A percentile compares a stretch with the other conserved stretches of the same genome.
phyloP scores from a whole-genome alignment of 1,284 basidiomycete species.

The Ganoderma lucidum region DNA sequence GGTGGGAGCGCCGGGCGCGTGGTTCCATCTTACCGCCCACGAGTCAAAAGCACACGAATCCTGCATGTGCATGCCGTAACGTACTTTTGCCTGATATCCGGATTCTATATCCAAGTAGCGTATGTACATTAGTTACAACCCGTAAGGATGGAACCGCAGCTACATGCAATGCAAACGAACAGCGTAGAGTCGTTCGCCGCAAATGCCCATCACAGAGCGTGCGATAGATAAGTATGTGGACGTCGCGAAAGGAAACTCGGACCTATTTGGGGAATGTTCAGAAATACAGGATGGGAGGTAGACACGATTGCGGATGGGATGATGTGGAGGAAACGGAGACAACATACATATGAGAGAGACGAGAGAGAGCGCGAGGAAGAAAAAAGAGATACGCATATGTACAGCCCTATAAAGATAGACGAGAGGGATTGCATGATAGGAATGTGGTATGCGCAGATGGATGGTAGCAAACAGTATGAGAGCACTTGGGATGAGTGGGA shows the following conservation, averaged over 20 bases:
- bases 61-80: no score
- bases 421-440: conserved; percentile 1
- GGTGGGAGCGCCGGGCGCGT: no score
- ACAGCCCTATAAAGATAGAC: conserved; percentile 22
- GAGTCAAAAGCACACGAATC: no score
- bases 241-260: background rate
- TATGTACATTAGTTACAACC: conserved; percentile 22
- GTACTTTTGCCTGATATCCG: background rate
- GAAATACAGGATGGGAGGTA: background rate
- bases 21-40: no score
- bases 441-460: conserved; percentile 11
- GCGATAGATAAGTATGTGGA: conserved; percentile 2
- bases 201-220: conserved; percentile 2
- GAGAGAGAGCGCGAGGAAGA: background rate
- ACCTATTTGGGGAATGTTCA: background rate
- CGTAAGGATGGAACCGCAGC: conserved; percentile 13
- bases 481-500: background rate
- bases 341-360: background rate
- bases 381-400: conserved; percentile 15
- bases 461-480: background rate
- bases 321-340: background rate
- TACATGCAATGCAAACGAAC: conserved; percentile 29
- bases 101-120: conserved; percentile 14
- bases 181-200: background rate
- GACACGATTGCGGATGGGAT: background rate